Percentiles rank a stretch among this genome's conserved stretches.
Evolutionary conservation across 2,329 filamentous ascomycete genomes (phyloP).

Genomic region (Alternaria sp.): DNA sequence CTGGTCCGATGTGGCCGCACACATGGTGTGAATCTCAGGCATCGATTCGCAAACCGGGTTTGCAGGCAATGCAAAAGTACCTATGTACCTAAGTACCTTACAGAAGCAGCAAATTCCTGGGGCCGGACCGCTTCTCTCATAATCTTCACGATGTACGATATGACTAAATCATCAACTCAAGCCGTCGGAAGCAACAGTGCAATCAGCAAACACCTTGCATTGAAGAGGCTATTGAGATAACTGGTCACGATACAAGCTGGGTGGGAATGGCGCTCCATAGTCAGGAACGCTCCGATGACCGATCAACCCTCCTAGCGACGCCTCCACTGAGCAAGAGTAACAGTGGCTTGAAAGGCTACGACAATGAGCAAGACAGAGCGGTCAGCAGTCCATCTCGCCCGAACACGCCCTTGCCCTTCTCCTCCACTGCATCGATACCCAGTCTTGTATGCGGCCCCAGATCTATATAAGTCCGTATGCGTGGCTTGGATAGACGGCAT

Average conservation of each 20-base stretch:
- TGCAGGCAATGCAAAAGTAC: constrained; percentile 17
- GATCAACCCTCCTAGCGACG: constrained; percentile 19
- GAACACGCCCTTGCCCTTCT: constrained; percentile 8
- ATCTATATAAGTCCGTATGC: constrained; percentile 29
- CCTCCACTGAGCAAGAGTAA: constrained; percentile 33
- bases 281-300: constrained; percentile 14
- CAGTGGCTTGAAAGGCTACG: constrained; percentile 38
- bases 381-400: constrained; percentile 30
- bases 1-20: constrained; percentile 5
- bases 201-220: not conserved
- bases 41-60: constrained; percentile 31
- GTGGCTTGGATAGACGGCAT: constrained; percentile 2
- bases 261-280: not conserved
- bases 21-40: constrained; percentile 13
- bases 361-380: constrained; percentile 21
- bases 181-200: not conserved
- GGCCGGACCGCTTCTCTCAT: constrained; percentile 2
- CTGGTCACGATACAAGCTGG: constrained; percentile 1
- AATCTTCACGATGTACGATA: not conserved
- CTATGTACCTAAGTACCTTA: constrained; percentile 29
- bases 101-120: not conserved
- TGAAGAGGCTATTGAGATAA: not conserved
- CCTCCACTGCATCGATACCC: not conserved
- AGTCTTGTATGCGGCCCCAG: not conserved
- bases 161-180: not conserved